A percentile compares a stretch with the other conserved stretches of the same genome.
Evolutionary conservation across 176 grass and related monocot species (phyloP).

Genomic region (Lolium rigidum): DNA sequence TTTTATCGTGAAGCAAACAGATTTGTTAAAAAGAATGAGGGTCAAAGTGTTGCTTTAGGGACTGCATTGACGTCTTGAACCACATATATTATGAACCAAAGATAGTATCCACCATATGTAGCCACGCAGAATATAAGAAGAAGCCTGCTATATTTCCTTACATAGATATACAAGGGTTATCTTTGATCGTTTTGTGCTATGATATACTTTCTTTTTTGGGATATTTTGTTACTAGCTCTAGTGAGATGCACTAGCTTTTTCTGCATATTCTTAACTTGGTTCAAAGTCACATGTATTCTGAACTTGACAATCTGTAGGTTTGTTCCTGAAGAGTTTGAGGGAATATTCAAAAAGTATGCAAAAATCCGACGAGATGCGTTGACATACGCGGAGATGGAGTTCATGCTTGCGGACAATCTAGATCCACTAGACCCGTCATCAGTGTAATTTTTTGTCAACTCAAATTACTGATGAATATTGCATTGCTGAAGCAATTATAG

Average conservation of each 20-base stretch:
- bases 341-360: slow-evolving; percentile 76
- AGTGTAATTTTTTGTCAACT: slow-evolving; percentile 49
- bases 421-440: slow-evolving; percentile 51
- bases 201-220: neutral
- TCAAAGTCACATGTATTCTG: neutral
- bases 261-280: neutral
- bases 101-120: neutral
- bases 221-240: neutral
- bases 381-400: slow-evolving; percentile 54
- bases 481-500: neutral
- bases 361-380: slow-evolving; percentile 58
- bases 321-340: slow-evolving; percentile 76
- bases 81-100: neutral
- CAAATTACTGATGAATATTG: neutral
- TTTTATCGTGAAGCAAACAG: neutral
- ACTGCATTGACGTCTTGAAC: neutral
- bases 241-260: neutral
- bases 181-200: neutral
- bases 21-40: neutral
- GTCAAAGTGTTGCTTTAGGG: neutral
- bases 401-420: slow-evolving; percentile 64
- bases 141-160: neutral
- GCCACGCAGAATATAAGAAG: neutral
- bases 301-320: slow-evolving; percentile 53
- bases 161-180: neutral